Conservation (phyloP, 192 early-diverging fungal species). For the Spizellomyces punctatus region DNA sequence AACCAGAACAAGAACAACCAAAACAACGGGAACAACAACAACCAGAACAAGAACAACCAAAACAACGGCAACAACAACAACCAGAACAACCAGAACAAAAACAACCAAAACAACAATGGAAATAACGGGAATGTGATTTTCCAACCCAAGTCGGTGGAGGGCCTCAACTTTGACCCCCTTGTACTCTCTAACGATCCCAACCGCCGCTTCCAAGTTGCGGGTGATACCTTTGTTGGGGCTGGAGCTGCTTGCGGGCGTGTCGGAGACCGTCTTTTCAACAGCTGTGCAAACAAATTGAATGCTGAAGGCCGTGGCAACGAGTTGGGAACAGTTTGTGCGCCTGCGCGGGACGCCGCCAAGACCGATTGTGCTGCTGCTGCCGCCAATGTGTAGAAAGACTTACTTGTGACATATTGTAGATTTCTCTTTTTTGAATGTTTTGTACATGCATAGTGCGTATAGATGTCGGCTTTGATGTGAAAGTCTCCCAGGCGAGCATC, state of each 20-base stretch:
- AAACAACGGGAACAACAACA: too few species aligned
- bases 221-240: not conserved
- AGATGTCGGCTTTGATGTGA: too few species aligned
- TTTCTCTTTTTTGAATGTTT: too few species aligned
- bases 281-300: slow-evolving; percentile 11
- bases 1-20: too few species aligned
- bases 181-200: not conserved
- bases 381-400: not conserved
- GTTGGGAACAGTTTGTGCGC: not conserved
- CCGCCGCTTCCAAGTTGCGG: slow-evolving; percentile 8
- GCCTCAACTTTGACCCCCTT: slow-evolving; percentile 14
- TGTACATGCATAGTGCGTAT: too few species aligned
- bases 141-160: not conserved
- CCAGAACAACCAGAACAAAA: too few species aligned
- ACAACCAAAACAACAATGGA: not conserved
- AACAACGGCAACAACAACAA: too few species aligned
- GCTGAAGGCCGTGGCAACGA: not conserved
- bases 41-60: not conserved
- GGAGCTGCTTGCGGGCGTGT: slow-evolving; percentile 8
- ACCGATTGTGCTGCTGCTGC: not conserved
- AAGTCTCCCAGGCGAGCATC: too few species aligned
- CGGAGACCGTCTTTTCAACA: slow-evolving; percentile 5
- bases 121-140: not conserved
- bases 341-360: not conserved
- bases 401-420: too few species aligned